phyloP scores from a whole-genome alignment of 805 yeast genomes.

The Metschnikowia henanensis region DNA sequence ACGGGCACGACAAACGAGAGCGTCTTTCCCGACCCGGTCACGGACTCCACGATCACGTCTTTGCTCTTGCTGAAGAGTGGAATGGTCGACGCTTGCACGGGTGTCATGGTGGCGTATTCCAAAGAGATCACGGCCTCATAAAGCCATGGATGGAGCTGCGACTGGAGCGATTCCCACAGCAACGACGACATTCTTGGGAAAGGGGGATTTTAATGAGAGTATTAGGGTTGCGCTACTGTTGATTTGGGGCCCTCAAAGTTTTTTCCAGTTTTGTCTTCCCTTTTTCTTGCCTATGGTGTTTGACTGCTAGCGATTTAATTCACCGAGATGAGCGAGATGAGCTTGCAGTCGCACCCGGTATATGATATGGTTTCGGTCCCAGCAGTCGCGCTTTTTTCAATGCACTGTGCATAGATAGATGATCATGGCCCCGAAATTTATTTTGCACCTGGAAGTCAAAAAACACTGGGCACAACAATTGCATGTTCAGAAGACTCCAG shows the following conservation, averaged over 20 bases:
- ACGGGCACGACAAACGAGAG: constrained; percentile 86
- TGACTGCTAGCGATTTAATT: no score
- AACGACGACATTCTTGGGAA: constrained; percentile 34
- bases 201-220: neutral
- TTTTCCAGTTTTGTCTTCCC: no score
- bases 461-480: neutral
- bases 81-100: constrained; percentile 94
- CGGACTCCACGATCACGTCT: constrained; percentile 96
- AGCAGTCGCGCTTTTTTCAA: no score
- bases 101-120: constrained; percentile 86
- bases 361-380: no score
- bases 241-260: no score
- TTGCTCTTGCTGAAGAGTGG: constrained; percentile 82
- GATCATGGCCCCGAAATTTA: neutral
- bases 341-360: no score
- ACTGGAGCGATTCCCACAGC: constrained; percentile 58
- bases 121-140: constrained; percentile 66
- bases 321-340: no score
- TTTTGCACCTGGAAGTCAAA: neutral
- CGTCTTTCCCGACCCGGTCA: constrained; percentile 98
- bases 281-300: no score
- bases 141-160: constrained; percentile 67
- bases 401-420: no score
- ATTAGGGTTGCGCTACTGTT: no score
- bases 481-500: constrained; percentile 30